These are phyloP conservation scores for Musa schizocarpa DNA, from an alignment of 176 grass and related monocot species.

Conservation along the genomic window DNA sequence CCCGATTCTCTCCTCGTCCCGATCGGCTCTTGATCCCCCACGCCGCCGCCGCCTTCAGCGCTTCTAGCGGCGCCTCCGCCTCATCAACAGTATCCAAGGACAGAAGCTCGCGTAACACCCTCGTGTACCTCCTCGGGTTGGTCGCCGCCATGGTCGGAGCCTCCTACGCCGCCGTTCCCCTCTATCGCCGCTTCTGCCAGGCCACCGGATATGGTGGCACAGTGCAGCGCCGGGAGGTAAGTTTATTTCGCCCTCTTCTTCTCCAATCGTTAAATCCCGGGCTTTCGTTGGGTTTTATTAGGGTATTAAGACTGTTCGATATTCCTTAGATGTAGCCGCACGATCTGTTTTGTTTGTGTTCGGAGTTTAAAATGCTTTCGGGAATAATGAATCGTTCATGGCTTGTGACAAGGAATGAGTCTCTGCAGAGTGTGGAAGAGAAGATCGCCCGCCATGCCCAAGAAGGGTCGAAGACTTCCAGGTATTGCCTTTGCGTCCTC, in stretches of 20 bases:
- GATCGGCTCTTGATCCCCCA: not conserved
- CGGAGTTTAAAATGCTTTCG: not conserved
- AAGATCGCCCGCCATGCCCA: slow-evolving; percentile 78
- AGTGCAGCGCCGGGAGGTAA: slow-evolving; percentile 58
- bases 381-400: slow-evolving; percentile 10
- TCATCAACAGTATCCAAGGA: slow-evolving; percentile 28
- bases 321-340: too few species aligned
- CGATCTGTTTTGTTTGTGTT: too few species aligned
- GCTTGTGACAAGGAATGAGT: slow-evolving; percentile 23
- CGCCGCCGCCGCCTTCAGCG: slow-evolving; percentile 10
- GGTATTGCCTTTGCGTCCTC: slow-evolving; percentile 26
- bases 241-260: not conserved
- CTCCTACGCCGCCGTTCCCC: slow-evolving; percentile 77
- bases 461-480: slow-evolving; percentile 52
- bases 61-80: slow-evolving; percentile 17
- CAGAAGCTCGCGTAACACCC: slow-evolving; percentile 57
- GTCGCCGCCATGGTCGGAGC: slow-evolving; percentile 81
- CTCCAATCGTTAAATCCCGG: not conserved
- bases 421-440: slow-evolving; percentile 75
- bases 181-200: slow-evolving; percentile 89
- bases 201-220: slow-evolving; percentile 73
- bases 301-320: too few species aligned
- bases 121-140: slow-evolving; percentile 59
- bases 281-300: too few species aligned
- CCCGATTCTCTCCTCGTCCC: slow-evolving; percentile 1